Conservation (phyloP, 352 stramenopile species). For the Phytophthora lateralis region DNA sequence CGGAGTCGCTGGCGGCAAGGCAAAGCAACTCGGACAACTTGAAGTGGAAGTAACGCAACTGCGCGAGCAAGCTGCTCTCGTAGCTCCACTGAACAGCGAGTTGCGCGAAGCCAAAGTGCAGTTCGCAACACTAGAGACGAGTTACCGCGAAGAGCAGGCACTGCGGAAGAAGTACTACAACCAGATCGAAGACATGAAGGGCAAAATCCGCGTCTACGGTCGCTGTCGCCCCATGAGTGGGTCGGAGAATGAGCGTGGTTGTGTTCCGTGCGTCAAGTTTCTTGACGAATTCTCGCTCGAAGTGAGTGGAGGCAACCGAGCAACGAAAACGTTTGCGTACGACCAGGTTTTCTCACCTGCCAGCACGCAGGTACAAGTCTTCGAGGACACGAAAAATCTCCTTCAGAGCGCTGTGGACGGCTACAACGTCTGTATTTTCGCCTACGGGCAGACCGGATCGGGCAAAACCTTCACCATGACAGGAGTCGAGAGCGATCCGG, state of each 20-base stretch:
- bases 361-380: conserved; percentile 84
- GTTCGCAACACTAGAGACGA: conserved; percentile 63
- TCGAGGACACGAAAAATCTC: conserved; percentile 93
- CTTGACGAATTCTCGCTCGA: conserved; percentile 88
- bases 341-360: conserved; percentile 89
- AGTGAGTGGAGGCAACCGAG: conserved; percentile 70
- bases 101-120: conserved; percentile 40
- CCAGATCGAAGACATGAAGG: conserved; percentile 96
- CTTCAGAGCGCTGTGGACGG: conserved; percentile 91
- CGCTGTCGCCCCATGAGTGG: conserved; percentile 91
- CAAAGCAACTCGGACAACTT: conserved; percentile 59
- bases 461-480: conserved; percentile 92
- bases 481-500: conserved; percentile 64
- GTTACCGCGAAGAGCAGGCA: conserved; percentile 88
- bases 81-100: conserved; percentile 51
- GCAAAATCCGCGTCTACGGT: conserved; percentile 94
- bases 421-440: conserved; percentile 94
- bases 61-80: conserved; percentile 57
- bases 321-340: conserved; percentile 89
- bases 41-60: conserved; percentile 62
- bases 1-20: conserved; percentile 47
- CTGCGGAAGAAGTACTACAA: conserved; percentile 97
- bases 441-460: conserved; percentile 80
- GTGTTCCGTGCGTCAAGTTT: conserved; percentile 66
- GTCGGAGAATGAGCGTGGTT: conserved; percentile 86